These are phyloP conservation scores for Lavandula angustifolia DNA, from an alignment of 257 asterid genomes.

Conservation along the genomic window DNA sequence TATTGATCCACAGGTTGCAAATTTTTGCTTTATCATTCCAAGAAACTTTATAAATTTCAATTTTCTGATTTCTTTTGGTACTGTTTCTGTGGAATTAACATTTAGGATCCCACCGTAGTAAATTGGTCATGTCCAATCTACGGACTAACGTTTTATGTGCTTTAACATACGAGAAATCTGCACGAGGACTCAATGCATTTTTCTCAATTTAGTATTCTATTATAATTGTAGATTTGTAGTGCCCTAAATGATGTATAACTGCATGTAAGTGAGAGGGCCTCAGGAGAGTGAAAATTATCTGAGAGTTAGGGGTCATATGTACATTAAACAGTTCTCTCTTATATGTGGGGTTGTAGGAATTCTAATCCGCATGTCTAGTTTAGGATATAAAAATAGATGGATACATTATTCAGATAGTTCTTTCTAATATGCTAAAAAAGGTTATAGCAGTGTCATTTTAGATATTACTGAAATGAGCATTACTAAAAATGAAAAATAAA, in stretches of 20 bases:
- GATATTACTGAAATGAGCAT: not conserved
- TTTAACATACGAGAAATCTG: not conserved
- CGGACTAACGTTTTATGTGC: not conserved
- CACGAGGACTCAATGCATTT: not conserved
- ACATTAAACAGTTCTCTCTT: not conserved
- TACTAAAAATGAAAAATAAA: not conserved
- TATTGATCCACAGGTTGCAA: conserved; percentile 82
- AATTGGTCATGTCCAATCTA: conserved; percentile 4
- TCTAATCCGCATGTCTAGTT: not conserved
- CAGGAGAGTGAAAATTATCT: not conserved
- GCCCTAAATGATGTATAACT: conserved; percentile 1
- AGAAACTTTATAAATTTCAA: not conserved
- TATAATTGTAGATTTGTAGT: not conserved
- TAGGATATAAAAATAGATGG: not conserved
- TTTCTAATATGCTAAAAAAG: not conserved
- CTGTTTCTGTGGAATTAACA: not conserved
- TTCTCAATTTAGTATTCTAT: not conserved
- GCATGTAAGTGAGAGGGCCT: not conserved
- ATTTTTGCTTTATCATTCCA: conserved; percentile 15
- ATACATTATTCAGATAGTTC: not conserved
- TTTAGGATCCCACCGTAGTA: conserved; percentile 4
- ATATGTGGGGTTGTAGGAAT: not conserved
- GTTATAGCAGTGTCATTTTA: not conserved
- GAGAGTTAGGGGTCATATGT: not conserved
- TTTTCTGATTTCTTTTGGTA: not conserved